Percentiles rank a stretch among this genome's conserved stretches.
Evolutionary conservation across 2,329 filamentous ascomycete species (phyloP).

Genomic region (Trichoderma atrobrunneum): DNA sequence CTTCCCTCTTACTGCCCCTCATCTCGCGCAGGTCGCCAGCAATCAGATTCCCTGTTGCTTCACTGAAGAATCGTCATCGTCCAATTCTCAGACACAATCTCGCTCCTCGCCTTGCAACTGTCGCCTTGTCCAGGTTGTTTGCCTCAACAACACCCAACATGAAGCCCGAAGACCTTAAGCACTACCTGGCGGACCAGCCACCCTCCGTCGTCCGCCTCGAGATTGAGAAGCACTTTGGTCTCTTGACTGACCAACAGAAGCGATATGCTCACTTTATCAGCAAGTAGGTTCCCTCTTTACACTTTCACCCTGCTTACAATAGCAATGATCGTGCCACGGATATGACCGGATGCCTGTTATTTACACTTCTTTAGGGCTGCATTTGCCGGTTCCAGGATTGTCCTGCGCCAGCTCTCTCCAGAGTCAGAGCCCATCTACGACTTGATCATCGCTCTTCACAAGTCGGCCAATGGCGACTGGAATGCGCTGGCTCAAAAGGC

Average conservation of each 20-base stretch:
- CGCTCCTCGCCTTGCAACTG: constrained; percentile 22
- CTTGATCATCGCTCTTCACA: constrained; percentile 72
- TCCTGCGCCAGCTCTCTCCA: constrained; percentile 76
- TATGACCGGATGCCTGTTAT: constrained; percentile 5
- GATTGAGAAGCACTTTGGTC: constrained; percentile 90
- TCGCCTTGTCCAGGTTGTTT: constrained; percentile 22
- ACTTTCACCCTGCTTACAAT: not conserved
- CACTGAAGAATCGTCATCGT: constrained; percentile 28
- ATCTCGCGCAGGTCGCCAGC: constrained; percentile 37
- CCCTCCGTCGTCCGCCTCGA: constrained; percentile 83
- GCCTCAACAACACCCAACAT: constrained; percentile 40
- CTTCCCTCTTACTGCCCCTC: constrained; percentile 36
- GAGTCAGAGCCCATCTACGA: constrained; percentile 81
- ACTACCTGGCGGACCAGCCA: constrained; percentile 89
- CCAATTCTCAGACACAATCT: constrained; percentile 19
- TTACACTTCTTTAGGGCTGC: constrained; percentile 55
- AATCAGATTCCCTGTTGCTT: constrained; percentile 27
- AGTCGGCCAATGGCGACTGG: constrained; percentile 67
- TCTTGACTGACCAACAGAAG: constrained; percentile 71
- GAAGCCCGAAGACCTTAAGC: constrained; percentile 59
- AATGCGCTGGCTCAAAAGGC: constrained; percentile 62
- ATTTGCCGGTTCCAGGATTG: constrained; percentile 73
- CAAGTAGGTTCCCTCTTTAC: constrained; percentile 49
- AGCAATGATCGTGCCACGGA: not conserved
- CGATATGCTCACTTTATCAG: constrained; percentile 89